Evolutionary conservation across 129 eudicot species (phyloP), one percentile per base, ranked within the genome.

Genomic region (Ambrosia trifida): DNA sequence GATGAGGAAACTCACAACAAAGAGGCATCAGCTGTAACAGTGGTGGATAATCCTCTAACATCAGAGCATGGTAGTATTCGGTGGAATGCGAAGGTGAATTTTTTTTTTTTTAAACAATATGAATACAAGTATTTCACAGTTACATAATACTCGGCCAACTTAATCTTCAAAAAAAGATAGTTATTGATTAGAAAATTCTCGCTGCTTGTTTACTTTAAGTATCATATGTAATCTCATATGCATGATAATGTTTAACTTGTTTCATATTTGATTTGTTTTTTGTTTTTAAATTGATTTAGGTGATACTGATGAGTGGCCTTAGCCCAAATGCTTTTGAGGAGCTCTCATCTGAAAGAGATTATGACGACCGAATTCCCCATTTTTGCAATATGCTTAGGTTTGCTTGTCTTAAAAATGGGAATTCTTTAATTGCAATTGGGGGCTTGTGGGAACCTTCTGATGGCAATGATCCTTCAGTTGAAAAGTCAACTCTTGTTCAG

Each of bases 261-360:
- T 40, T 73, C 18, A 6, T 64, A 17, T 20, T 49, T 67, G 31
- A 14, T 18, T 61, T 20, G 5, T 60, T 46, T 17, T 57, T 82
- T 24, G 0, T 24, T 24, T 24, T 24, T 24, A 24, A 64, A 62
- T n/a, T 56, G 63, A 50, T 31, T 77, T 76, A 94, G 99, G 69
- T 94, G 78, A 79, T 94, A 62, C 79, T 94, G 75, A 94, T 94
- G 97, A 94, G 99, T 73, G 99, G 99, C 41, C 94, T 94, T 38
- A 90, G 99, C 75, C 81, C 74, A 78, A 94, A 86, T 84, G 87
- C 99, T 78, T 71, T 78, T 40, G 99, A 89, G 66, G 99, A 94
- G 82, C 94, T 94, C 54, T 87, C 93, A 72, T 94, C 99, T 61
- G 97, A 90, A 44, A 90, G 88, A 68, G 74, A 57, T 79, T 79